Evolutionary conservation across 2,329 filamentous ascomycete species (phyloP).

Genomic region (Penicillium brasilianum): DNA sequence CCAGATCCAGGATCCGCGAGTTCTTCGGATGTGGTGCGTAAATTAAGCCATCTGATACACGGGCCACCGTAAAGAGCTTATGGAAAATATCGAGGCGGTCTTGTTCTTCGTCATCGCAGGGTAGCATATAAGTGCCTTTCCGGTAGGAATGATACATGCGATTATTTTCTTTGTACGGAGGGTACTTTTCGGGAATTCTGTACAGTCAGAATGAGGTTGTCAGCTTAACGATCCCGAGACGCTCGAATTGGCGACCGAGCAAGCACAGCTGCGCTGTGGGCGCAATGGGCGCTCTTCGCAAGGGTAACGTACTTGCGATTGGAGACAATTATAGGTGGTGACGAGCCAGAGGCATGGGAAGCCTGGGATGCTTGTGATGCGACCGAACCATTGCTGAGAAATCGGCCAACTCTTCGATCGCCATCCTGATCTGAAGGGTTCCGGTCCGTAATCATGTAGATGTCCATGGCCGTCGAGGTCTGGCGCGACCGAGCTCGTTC

Average conservation of each 20-base stretch:
- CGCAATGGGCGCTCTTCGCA: too few relatives aligned
- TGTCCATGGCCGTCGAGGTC: conserved; percentile 45
- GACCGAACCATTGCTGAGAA: conserved; percentile 40
- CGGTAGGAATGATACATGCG: conserved; percentile 72
- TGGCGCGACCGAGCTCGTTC: conserved; percentile 37
- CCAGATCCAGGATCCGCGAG: conserved; percentile 67
- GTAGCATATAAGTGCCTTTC: conserved; percentile 73
- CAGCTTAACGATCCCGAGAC: neutral
- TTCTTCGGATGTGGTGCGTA: conserved; percentile 47
- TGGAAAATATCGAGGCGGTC: conserved; percentile 83
- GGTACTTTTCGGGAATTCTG: conserved; percentile 45
- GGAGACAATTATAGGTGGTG: conserved; percentile 28
- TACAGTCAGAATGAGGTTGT: neutral
- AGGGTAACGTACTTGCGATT: conserved; percentile 31
- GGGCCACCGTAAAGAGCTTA: conserved; percentile 72
- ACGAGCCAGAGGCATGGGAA: conserved; percentile 27
- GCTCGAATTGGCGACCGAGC: too few relatives aligned
- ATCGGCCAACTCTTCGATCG: conserved; percentile 29
- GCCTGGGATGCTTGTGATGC: conserved; percentile 28
- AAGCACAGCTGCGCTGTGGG: neutral
- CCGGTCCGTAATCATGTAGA: conserved; percentile 40
- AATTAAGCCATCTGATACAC: conserved; percentile 53
- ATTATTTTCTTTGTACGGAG: conserved; percentile 67
- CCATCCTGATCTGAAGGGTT: conserved; percentile 30
- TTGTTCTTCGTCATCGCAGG: conserved; percentile 77